Evolutionary conservation across 345 rosid genomes (phyloP).

Genomic region (Pistacia integerrima): DNA sequence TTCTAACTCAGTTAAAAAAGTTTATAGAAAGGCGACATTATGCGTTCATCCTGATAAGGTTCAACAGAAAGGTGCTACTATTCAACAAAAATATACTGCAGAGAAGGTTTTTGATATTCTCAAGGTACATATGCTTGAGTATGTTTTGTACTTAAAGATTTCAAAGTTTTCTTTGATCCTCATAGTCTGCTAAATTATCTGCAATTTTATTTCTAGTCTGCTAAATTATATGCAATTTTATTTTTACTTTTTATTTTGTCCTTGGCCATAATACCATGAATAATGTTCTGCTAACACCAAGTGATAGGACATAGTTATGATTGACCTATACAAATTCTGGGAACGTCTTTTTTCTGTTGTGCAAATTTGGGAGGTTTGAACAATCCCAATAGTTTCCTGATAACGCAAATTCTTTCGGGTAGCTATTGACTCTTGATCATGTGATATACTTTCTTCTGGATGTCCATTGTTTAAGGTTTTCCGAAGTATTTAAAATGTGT

Average conservation of each 20-base stretch:
- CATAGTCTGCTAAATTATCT: background rate
- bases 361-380: background rate
- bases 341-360: background rate
- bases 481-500: background rate
- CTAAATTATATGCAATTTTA: too few relatives aligned
- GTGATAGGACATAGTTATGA: background rate
- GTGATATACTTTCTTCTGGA: too few relatives aligned
- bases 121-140: conserved; percentile 49
- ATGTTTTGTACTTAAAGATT: background rate
- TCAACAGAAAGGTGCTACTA: conserved; percentile 92
- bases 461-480: background rate
- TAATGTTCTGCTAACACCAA: background rate
- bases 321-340: background rate
- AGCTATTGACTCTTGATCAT: too few relatives aligned
- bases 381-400: background rate
- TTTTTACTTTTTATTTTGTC: background rate
- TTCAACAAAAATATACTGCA: conserved; percentile 83
- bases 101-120: conserved; percentile 97
- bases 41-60: conserved; percentile 98
- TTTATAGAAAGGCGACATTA: conserved; percentile 78
- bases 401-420: too few relatives aligned
- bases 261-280: background rate
- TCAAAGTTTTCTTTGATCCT: background rate
- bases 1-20: conserved; percentile 82
- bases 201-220: background rate